Evolutionary conservation across 345 rosid genomes (phyloP).

Genomic region (Gossypium rotundifolium): DNA sequence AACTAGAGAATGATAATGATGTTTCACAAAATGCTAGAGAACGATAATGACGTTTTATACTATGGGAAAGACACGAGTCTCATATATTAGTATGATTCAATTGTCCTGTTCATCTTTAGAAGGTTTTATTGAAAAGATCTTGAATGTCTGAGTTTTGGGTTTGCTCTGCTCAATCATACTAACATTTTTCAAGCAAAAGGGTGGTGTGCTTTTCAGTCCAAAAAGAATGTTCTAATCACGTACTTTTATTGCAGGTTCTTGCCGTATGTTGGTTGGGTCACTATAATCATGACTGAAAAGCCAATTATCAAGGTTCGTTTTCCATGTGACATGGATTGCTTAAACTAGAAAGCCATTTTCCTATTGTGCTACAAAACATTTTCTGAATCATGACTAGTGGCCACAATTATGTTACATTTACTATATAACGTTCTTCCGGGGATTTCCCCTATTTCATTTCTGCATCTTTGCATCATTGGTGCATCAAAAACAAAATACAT

Average conservation of each 20-base stretch:
- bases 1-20: neutral
- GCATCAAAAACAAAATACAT: neutral
- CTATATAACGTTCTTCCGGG: neutral
- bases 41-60: neutral
- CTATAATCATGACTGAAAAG: conserved; percentile 92
- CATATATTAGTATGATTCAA: neutral
- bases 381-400: neutral
- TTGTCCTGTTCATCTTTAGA: neutral
- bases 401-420: neutral
- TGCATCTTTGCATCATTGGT: conserved; percentile 2
- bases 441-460: neutral
- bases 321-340: neutral
- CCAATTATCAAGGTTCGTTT: conserved; percentile 70
- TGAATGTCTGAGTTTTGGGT: neutral
- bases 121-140: neutral
- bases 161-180: neutral
- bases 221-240: neutral
- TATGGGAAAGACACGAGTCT: neutral
- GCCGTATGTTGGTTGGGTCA: conserved; percentile 94
- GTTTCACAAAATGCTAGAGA: neutral
- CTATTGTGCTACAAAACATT: neutral
- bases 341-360: conserved; percentile 2
- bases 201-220: neutral
- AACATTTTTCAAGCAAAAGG: neutral
- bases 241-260: conserved; percentile 47